Evolutionary conservation across 1,139 yeast genomes (phyloP), one percentile per base, ranked within the genome.

Genomic region (Geotrichum bryndzae): DNA sequence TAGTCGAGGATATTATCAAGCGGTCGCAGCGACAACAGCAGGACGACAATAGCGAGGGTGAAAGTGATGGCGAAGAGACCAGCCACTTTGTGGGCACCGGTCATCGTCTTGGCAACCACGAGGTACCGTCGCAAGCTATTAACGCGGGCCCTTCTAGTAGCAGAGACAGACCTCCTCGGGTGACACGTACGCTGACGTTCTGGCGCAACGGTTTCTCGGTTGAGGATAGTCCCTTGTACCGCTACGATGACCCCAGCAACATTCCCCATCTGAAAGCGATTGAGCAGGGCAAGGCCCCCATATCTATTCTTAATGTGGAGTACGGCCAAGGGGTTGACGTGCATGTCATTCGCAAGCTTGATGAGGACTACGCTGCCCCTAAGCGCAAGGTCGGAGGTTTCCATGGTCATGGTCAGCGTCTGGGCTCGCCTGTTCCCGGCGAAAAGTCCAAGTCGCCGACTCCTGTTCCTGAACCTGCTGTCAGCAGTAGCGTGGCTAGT

Each of bases 151-250:
- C 35, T 45, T 51, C 29, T 18, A n/a, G 8, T 22, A 29, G 15
- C 52, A 57, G 41, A 58, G 51, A 35, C 58, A 62, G 29, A 65
- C 60, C 51, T 56, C 33, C 64, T 23, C 53, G 64, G 51, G 76
- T 73, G n/a, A 64, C 68, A 22, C 83, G 65, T 79, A 87, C 87
- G 59, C 87, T 95, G 66, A 90, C 96, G 0, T 94, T 94, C 73
- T 94, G 99, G 99, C 86, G 86, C 68, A 95, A 94, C 72, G 99
- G 99, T 1, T 94, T 95, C 76, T 90, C 91, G 61, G 92, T 94
- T 38, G 98, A 94, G 25, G 96, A 91, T 59, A 97, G 98, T 1
- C 84, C 84, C 25, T 80, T 94, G 64, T 87, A 83, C 74, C 80
- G 96, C 63, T 94, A 91, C 72, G 97, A 94, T 70, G 98, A 94